These are phyloP conservation scores for Scedosporium boydii DNA, from an alignment of 2,329 filamentous ascomycete species.

Conservation along the genomic window DNA sequence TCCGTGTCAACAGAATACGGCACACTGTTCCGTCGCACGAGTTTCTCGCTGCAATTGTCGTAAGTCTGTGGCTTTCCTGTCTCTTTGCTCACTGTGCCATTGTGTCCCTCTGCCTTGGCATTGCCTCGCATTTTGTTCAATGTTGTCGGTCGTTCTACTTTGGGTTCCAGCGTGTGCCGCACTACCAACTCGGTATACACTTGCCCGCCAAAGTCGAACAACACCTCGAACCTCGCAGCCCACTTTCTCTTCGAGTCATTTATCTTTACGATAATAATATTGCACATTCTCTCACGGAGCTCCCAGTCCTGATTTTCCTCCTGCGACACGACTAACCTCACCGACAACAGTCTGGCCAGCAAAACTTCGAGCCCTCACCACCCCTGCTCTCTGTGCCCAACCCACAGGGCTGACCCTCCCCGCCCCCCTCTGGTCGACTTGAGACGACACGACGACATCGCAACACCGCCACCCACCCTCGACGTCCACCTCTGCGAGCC, in stretches of 20 bases:
- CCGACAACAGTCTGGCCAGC: neutral
- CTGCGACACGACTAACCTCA: neutral
- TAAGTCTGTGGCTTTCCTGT: neutral
- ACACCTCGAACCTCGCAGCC: neutral
- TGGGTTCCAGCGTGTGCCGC: neutral
- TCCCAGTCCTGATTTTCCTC: neutral
- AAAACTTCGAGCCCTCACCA: neutral
- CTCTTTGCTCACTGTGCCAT: neutral
- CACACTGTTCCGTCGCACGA: neutral
- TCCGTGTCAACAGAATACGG: neutral
- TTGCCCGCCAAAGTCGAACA: neutral
- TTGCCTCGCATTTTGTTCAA: neutral
- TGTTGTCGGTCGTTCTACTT: too few species aligned
- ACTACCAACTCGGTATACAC: neutral
- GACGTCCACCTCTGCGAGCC: neutral
- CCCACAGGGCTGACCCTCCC: neutral
- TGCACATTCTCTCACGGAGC: neutral
- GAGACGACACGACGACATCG: neutral
- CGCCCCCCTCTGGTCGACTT: neutral
- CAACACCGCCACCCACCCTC: neutral
- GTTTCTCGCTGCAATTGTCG: neutral
- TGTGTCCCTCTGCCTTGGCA: neutral
- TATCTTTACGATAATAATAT: neutral
- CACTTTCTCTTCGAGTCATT: neutral
- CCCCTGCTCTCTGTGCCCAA: neutral